These are phyloP conservation scores for Fusarium sp. DNA, from an alignment of 2,329 filamentous ascomycete genomes.

Conservation along the genomic window DNA sequence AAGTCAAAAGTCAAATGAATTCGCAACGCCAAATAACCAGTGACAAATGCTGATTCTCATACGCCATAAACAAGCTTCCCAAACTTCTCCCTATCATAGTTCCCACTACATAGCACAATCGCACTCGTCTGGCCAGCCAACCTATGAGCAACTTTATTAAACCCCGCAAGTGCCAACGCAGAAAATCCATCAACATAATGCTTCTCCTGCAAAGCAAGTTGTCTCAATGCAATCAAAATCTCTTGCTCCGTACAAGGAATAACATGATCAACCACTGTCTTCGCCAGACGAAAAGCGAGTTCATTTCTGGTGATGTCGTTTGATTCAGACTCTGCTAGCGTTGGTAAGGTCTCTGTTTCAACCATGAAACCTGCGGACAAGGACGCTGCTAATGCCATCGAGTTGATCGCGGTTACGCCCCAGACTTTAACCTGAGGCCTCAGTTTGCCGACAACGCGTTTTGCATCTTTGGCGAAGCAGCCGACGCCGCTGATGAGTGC, in stretches of 20 bases:
- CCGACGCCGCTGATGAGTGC: background rate
- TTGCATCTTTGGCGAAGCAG: slow-evolving; percentile 1
- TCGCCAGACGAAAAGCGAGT: background rate
- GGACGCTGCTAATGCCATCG: background rate
- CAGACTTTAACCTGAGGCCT: background rate
- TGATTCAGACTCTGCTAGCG: background rate
- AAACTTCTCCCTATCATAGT: background rate
- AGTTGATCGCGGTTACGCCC: background rate
- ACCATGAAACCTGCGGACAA: background rate
- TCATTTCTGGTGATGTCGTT: background rate
- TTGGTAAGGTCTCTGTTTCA: background rate
- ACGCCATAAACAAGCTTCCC: background rate
- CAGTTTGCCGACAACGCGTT: background rate
- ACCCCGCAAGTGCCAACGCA: background rate
- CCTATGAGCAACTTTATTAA: background rate
- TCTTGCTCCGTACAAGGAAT: background rate
- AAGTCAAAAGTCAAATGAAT: too few relatives aligned
- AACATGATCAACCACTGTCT: background rate
- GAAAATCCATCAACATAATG: background rate
- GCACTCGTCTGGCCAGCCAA: background rate
- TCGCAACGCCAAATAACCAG: too few relatives aligned
- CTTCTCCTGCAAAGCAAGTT: background rate
- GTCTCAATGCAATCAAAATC: background rate
- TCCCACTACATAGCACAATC: background rate
- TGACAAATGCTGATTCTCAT: background rate